Evolutionary conservation across 2,329 filamentous ascomycete genomes (phyloP).

Genomic region (Trichocomaceae sp.): DNA sequence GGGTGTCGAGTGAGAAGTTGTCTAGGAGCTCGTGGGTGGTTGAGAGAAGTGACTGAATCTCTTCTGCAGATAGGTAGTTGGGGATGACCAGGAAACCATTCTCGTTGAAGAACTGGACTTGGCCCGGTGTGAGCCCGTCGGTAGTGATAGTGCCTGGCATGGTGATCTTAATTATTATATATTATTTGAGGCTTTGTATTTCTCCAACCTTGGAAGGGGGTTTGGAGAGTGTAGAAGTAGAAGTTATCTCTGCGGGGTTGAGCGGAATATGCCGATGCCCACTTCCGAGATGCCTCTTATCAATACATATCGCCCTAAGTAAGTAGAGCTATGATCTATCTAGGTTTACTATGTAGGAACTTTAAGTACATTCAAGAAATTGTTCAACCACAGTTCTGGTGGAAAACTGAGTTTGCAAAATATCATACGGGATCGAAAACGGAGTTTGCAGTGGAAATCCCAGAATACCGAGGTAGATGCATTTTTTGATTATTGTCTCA

Average conservation of each 20-base stretch:
- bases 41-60: constrained; percentile 60
- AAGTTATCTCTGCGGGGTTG: background rate
- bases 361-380: too few relatives aligned
- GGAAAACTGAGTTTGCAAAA: too few relatives aligned
- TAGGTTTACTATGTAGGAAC: too few relatives aligned
- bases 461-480: too few relatives aligned
- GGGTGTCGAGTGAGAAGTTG: constrained; percentile 68
- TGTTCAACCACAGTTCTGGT: too few relatives aligned
- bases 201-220: background rate
- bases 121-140: constrained; percentile 61
- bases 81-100: constrained; percentile 91
- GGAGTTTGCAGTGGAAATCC: too few relatives aligned
- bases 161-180: background rate
- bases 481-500: too few relatives aligned
- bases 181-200: background rate
- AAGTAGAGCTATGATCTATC: background rate
- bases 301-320: too few relatives aligned
- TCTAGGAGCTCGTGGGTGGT: constrained; percentile 71
- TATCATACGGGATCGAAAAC: too few relatives aligned
- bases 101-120: constrained; percentile 64
- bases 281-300: background rate
- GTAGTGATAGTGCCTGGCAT: constrained; percentile 6
- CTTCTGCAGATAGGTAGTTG: constrained; percentile 60
- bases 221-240: too few relatives aligned
- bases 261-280: background rate